Percentiles rank a stretch among this genome's conserved stretches.
Evolutionary conservation across 306 rosid genomes (phyloP).

Genomic region (Mimosa bimucronata): DNA sequence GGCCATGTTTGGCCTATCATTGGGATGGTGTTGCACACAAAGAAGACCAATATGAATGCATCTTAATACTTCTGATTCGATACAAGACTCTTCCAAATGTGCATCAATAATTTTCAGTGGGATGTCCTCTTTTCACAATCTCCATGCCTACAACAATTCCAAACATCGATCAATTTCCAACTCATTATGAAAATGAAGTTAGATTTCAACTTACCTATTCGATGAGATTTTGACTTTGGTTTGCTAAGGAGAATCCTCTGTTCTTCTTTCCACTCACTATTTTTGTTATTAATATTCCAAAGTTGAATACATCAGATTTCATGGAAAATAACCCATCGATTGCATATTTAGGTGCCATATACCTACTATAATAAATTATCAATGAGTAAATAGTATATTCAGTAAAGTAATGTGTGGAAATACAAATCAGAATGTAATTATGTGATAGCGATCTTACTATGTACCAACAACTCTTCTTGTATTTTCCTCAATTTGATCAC

Average conservation of each 20-base stretch:
- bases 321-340: not conserved
- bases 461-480: not conserved
- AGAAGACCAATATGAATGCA: slow-evolving; percentile 54
- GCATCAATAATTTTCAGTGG: slow-evolving; percentile 29
- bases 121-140: slow-evolving; percentile 31
- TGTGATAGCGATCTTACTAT: not conserved
- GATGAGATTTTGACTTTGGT: not conserved
- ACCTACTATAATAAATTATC: not conserved
- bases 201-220: not conserved
- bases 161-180: not conserved
- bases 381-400: not conserved
- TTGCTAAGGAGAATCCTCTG: not conserved
- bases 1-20: slow-evolving; percentile 54
- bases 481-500: not conserved
- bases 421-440: not conserved
- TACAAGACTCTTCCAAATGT: slow-evolving; percentile 4
- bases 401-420: not conserved
- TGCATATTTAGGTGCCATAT: not conserved
- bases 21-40: slow-evolving; percentile 50
- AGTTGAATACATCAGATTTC: not conserved
- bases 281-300: not conserved
- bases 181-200: not conserved
- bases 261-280: slow-evolving; percentile 1
- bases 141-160: slow-evolving; percentile 28
- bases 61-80: slow-evolving; percentile 24